A percentile compares a stretch with the other conserved stretches of the same genome.
phyloP scores from a whole-genome alignment of 2,329 filamentous ascomycete genomes.

The Trematosphaeria pertusa region DNA sequence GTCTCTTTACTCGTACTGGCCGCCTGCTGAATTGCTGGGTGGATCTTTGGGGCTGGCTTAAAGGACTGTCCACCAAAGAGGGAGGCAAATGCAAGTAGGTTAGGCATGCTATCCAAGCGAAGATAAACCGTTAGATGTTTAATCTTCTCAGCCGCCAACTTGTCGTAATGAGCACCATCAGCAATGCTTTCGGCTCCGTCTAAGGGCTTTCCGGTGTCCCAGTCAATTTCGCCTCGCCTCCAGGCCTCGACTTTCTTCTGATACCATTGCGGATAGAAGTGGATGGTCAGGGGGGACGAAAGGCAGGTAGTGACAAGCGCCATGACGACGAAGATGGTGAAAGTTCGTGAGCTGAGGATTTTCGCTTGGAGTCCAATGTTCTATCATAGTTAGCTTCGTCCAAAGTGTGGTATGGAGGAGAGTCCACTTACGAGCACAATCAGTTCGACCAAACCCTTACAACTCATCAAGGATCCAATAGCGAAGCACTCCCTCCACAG shows the following conservation, averaged over 20 bases:
- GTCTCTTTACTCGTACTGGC: constrained; percentile 32
- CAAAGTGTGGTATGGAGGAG: neutral
- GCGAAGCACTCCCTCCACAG: constrained; percentile 90
- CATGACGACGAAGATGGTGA: constrained; percentile 96
- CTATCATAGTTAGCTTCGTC: constrained; percentile 45
- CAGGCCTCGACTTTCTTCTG: constrained; percentile 75
- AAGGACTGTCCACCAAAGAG: constrained; percentile 68
- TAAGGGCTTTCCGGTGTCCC: constrained; percentile 68
- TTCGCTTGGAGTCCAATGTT: constrained; percentile 84
- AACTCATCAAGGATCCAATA: constrained; percentile 93
- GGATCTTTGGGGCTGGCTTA: constrained; percentile 46
- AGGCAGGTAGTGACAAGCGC: constrained; percentile 84
- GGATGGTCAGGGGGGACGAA: constrained; percentile 77
- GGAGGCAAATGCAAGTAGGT: constrained; percentile 81
- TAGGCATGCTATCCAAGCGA: constrained; percentile 82
- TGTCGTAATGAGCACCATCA: constrained; percentile 55
- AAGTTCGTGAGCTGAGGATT: constrained; percentile 80
- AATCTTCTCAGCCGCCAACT: constrained; percentile 60
- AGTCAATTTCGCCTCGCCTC: constrained; percentile 89
- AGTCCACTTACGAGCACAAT: constrained; percentile 78
- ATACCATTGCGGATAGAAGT: constrained; percentile 79
- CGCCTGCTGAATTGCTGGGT: constrained; percentile 44
- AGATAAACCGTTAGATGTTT: constrained; percentile 79
- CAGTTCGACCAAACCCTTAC: constrained; percentile 91
- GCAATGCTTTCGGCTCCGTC: constrained; percentile 47